Percentiles rank a stretch among this genome's conserved stretches.
Conservation (phyloP, 805 yeast genomes). For the Metschnikowia matae region DNA sequence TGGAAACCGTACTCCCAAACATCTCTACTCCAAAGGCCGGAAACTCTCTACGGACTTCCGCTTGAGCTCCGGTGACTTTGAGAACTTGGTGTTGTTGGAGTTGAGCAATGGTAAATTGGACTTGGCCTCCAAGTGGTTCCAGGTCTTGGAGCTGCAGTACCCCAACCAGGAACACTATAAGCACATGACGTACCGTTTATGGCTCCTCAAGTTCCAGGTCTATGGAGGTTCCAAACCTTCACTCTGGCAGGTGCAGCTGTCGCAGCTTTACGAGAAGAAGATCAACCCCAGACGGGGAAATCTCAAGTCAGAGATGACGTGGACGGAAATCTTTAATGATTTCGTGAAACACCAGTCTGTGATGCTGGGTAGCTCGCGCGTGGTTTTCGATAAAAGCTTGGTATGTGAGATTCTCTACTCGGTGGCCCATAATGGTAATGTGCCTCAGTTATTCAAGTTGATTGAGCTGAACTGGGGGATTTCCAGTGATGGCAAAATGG, state of each 20-base stretch:
- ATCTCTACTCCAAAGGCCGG: conserved; percentile 9
- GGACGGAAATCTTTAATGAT: conserved; percentile 24
- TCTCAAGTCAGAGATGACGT: conserved; percentile 18
- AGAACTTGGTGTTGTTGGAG: conserved; percentile 36
- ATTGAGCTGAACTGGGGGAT: conserved; percentile 34
- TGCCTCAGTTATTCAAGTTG: conserved; percentile 21
- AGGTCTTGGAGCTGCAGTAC: conserved; percentile 26
- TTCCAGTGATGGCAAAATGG: conserved; percentile 19
- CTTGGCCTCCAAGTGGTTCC: conserved; percentile 39
- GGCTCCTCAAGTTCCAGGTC: conserved; percentile 33
- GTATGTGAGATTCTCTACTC: conserved; percentile 29
- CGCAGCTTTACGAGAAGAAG: conserved; percentile 17
- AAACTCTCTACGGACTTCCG: background rate
- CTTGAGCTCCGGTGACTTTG: conserved; percentile 26
- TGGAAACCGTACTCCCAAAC: conserved; percentile 1
- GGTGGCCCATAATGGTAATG: conserved; percentile 27
- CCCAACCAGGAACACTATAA: conserved; percentile 9
- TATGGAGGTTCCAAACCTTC: conserved; percentile 31
- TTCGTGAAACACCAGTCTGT: conserved; percentile 14
- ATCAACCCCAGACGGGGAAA: conserved; percentile 20
- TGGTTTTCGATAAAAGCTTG: conserved; percentile 20
- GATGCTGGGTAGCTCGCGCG: conserved; percentile 6
- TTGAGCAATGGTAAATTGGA: conserved; percentile 34
- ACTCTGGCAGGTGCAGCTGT: conserved; percentile 27
- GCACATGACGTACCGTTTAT: conserved; percentile 29